A percentile compares a stretch with the other conserved stretches of the same genome.
Conservation (phyloP, 179 eudicot species). For the Patellifolia procumbens region DNA sequence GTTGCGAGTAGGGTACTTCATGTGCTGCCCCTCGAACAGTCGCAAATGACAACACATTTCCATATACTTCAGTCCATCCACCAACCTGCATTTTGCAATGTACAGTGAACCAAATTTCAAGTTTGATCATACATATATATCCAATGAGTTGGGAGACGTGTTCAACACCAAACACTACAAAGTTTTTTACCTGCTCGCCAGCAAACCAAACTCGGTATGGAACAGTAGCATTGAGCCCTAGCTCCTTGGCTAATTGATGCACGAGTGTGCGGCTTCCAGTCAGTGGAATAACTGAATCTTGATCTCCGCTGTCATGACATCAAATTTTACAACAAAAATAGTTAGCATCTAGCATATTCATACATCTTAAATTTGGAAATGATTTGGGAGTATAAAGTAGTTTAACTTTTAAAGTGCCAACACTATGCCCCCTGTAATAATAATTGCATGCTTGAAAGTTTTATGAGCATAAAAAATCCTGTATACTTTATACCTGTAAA, state of each 20-base stretch:
- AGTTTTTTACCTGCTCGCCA: conserved; percentile 68
- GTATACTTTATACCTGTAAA: conserved; percentile 66
- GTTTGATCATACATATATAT: background rate
- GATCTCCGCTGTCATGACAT: conserved; percentile 76
- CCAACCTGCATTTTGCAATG: conserved; percentile 56
- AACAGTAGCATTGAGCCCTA: conserved; percentile 61
- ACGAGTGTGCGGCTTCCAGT: conserved; percentile 89
- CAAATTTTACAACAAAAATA: background rate
- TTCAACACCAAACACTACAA: background rate
- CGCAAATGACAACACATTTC: conserved; percentile 68
- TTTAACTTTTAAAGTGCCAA: background rate
- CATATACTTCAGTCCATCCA: conserved; percentile 88
- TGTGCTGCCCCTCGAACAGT: conserved; percentile 92
- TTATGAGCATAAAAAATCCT: background rate
- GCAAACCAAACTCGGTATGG: conserved; percentile 97
- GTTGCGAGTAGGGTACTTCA: conserved; percentile 92
- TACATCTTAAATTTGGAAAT: background rate
- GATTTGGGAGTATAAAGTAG: background rate
- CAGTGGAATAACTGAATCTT: conserved; percentile 93
- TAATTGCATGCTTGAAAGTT: background rate
- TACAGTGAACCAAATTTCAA: background rate
- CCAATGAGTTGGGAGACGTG: background rate
- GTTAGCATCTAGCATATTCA: background rate
- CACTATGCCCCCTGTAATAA: background rate
- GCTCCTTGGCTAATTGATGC: conserved; percentile 49